Evolutionary conservation across 371 early-diverging fungal genomes (phyloP), one percentile per base, ranked within the genome.

Genomic region (Lichtheimia ramosa): DNA sequence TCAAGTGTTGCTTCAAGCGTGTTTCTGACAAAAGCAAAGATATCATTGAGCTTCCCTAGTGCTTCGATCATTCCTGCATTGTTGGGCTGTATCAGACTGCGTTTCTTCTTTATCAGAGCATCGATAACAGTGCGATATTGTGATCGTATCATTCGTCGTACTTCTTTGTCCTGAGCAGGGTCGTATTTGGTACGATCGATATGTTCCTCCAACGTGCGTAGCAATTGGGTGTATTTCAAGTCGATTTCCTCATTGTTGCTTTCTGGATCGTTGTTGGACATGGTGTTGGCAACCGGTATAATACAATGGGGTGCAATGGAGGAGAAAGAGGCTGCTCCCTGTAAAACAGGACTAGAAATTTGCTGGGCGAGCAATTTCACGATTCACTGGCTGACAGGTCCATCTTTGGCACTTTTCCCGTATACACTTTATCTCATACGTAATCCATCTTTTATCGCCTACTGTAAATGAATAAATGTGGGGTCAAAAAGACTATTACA

Each of bases 1-100:
- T 96, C 97, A 42, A 95, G 78, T 0, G 91, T 83, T 20, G 96
- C 97, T 78, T 96, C 97, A n/a, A 89, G 85, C 0, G 93, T 85
- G 54, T 83, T 84, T 23, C 68, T 74, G 7, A 92, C 93, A 85
- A 62, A 21, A 25, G 67, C 58, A 61, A 77, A 87, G 4, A 91
- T 66, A 6, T 57, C 65, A 55, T 91, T 87, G 6, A 89, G 84
- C 18, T 79, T 75, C 24, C 69, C 75, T 20, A 89, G 51, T n/a
- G 77, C 83, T 16, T 74, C 73, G 42, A 74, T 41, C 14, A 88
- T 65, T 13, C 80, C 77, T 42, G 70, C 69, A 24, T 74, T 75
- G 18, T 69, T 64, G 15, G 79, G 75, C 0, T 79, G 66, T 25
- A 83, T 63, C 43, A 83, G 72, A 34, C 85, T 84, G 41, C 82